Percentiles rank a stretch among this genome's conserved stretches.
These are phyloP conservation scores for Fusarium nematophilum DNA, from an alignment of 2,329 filamentous ascomycete species.

Conservation along the genomic window DNA sequence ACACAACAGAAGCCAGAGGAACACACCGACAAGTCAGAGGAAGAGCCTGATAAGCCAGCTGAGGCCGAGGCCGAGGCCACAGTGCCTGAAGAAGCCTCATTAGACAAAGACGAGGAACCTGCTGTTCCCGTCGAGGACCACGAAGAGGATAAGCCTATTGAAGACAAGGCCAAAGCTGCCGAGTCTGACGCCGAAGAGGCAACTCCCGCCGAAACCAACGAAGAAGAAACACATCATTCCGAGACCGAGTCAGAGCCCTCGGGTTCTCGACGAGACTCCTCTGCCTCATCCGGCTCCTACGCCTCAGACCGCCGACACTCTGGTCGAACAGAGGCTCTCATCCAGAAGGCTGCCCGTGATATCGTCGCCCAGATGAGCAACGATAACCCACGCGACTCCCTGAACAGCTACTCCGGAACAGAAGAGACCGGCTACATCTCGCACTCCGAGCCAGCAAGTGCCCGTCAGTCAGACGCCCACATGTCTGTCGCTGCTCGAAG, in stretches of 20 bases:
- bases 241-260: slow-evolving; percentile 34
- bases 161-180: slow-evolving; percentile 14
- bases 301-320: slow-evolving; percentile 53
- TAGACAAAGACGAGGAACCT: slow-evolving; percentile 19
- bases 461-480: slow-evolving; percentile 39
- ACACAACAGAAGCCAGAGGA: slow-evolving; percentile 11
- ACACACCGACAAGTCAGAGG: slow-evolving; percentile 7
- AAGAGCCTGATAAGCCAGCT: slow-evolving; percentile 8
- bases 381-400: slow-evolving; percentile 42
- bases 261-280: slow-evolving; percentile 38
- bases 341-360: slow-evolving; percentile 63
- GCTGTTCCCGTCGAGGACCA: slow-evolving; percentile 14
- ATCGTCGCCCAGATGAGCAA: slow-evolving; percentile 61
- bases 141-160: slow-evolving; percentile 17
- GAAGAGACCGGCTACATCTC: slow-evolving; percentile 40
- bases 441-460: slow-evolving; percentile 41
- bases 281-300: slow-evolving; percentile 36
- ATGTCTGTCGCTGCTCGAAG: slow-evolving; percentile 38
- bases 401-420: slow-evolving; percentile 38
- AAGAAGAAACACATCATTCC: slow-evolving; percentile 28
- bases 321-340: slow-evolving; percentile 61
- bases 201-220: not conserved
- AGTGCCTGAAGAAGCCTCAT: slow-evolving; percentile 3
- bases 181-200: slow-evolving; percentile 21
- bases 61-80: slow-evolving; percentile 13